These are phyloP conservation scores for Aspergillus novoparasiticus DNA, from an alignment of 2,329 filamentous ascomycete genomes.

Conservation along the genomic window DNA sequence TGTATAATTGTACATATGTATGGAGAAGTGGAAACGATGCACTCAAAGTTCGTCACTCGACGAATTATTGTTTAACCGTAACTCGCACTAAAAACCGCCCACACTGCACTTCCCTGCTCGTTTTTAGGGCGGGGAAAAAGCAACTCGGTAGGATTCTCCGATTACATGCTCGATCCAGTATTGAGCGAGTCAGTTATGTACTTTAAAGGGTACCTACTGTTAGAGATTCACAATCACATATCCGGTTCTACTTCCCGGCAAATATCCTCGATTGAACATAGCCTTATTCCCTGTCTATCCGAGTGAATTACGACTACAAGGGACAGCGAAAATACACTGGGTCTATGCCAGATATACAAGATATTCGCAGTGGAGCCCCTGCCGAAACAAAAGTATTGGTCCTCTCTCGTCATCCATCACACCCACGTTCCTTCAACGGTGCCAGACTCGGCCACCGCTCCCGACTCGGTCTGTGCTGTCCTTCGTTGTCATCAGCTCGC, in stretches of 20 bases:
- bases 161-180: not conserved
- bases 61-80: not conserved
- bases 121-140: not conserved
- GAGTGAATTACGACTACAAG: not conserved
- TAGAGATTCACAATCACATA: not conserved
- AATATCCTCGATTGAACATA: not conserved
- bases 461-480: not conserved
- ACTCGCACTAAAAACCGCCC: not conserved
- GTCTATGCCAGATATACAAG: not conserved
- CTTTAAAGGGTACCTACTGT: not conserved
- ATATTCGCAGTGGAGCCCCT: not conserved
- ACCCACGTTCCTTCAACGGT: not conserved
- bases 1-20: not conserved
- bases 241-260: not conserved
- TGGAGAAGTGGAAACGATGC: not conserved
- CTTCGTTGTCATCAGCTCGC: slow-evolving; percentile 7
- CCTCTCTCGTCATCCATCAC: not conserved
- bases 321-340: not conserved
- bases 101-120: not conserved
- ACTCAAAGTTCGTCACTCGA: not conserved
- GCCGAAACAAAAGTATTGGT: not conserved
- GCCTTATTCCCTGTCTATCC: not conserved
- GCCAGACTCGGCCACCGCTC: not conserved
- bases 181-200: not conserved
- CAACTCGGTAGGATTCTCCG: not conserved